Evolutionary conservation across 768 basidiomycete species (phyloP).

Genomic region (Mycena latifolia): DNA sequence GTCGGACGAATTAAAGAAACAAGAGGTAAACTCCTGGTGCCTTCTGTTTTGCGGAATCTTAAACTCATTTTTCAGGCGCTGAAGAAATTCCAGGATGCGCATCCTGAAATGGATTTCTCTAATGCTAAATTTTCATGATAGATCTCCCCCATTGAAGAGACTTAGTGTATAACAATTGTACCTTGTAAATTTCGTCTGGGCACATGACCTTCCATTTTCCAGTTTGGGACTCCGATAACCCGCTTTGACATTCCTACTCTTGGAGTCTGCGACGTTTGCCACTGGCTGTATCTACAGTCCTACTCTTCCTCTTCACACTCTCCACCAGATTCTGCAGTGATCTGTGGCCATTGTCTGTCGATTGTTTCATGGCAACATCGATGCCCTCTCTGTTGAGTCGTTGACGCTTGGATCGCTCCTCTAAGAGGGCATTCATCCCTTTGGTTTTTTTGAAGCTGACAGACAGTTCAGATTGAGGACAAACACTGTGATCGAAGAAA

Average conservation of each 20-base stretch:
- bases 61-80: constrained; percentile 65
- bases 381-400: constrained; percentile 46
- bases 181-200: constrained; percentile 1
- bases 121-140: constrained; percentile 86
- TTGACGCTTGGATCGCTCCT: constrained; percentile 83
- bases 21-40: constrained; percentile 73
- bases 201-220: constrained; percentile 9
- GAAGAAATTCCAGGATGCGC: constrained; percentile 88
- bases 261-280: constrained; percentile 59
- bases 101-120: constrained; percentile 96
- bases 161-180: constrained; percentile 9
- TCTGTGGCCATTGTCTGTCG: constrained; percentile 39
- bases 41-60: constrained; percentile 6
- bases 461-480: constrained; percentile 21
- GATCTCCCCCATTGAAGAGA: not conserved
- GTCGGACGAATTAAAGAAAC: constrained; percentile 93
- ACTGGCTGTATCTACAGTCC: constrained; percentile 39
- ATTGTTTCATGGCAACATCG: constrained; percentile 30
- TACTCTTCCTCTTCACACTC: constrained; percentile 87
- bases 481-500: constrained; percentile 1
- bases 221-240: constrained; percentile 11
- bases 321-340: constrained; percentile 80
- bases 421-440: constrained; percentile 86
- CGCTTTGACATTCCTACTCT: constrained; percentile 27
- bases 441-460: constrained; percentile 92